Percentiles rank a stretch among this genome's conserved stretches.
Evolutionary conservation across 331 rosid genomes (phyloP).

Genomic region (Ulmus americana): DNA sequence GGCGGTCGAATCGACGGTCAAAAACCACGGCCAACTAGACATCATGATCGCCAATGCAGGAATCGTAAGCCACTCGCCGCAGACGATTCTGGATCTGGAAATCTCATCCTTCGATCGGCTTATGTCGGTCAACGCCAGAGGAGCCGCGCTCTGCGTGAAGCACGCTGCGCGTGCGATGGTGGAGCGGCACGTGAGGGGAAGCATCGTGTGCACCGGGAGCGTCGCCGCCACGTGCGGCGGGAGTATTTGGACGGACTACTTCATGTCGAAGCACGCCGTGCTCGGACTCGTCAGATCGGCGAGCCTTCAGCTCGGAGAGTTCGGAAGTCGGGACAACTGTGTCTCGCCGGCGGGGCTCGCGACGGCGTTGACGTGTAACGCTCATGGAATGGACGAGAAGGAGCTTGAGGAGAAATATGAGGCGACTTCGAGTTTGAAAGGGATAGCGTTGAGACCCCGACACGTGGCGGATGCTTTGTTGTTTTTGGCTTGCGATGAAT

Average conservation of each 20-base stretch:
- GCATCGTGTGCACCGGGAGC: conserved; percentile 49
- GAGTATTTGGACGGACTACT: conserved; percentile 8
- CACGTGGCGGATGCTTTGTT: conserved; percentile 45
- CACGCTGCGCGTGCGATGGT: conserved; percentile 59
- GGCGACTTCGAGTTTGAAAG: conserved; percentile 19
- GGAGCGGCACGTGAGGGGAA: conserved; percentile 38
- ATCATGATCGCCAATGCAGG: conserved; percentile 66
- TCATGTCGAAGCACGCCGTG: conserved; percentile 52
- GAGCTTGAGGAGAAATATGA: conserved; percentile 17
- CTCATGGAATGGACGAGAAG: conserved; percentile 1
- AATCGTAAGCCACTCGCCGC: neutral
- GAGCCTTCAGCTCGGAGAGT: conserved; percentile 37
- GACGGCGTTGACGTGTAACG: conserved; percentile 25
- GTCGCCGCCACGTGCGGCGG: conserved; percentile 17
- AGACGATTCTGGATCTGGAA: conserved; percentile 38
- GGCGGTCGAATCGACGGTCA: conserved; percentile 34
- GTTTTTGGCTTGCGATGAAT: conserved; percentile 36
- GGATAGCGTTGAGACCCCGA: conserved; percentile 20
- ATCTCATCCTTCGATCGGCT: conserved; percentile 24
- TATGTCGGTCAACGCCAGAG: conserved; percentile 27
- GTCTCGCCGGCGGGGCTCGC: conserved; percentile 44
- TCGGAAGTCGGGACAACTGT: conserved; percentile 48
- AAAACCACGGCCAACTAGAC: conserved; percentile 32
- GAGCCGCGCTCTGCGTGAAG: conserved; percentile 52
- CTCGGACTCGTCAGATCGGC: conserved; percentile 44